A percentile compares a stretch with the other conserved stretches of the same genome.
phyloP scores from a whole-genome alignment of 345 rosid genomes.

The Salix koriyanagi region DNA sequence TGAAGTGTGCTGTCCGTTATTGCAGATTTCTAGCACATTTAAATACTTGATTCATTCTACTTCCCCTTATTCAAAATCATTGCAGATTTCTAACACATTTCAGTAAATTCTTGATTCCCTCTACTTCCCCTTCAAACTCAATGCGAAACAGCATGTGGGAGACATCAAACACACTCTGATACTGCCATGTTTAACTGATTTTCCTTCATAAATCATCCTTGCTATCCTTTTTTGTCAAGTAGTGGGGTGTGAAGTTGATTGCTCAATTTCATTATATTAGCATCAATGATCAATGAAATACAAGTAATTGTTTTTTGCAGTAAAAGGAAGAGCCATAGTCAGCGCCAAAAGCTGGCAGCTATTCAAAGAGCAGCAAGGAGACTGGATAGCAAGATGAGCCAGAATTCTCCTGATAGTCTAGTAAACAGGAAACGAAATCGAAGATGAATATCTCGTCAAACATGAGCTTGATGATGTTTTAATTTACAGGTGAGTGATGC shows the following conservation, averaged over 20 bases:
- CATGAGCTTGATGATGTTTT: background rate
- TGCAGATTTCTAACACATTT: background rate
- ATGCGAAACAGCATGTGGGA: background rate
- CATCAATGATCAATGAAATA: background rate
- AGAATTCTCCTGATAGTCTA: constrained; percentile 20
- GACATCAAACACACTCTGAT: background rate
- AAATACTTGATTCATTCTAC: background rate
- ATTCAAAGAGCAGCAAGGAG: constrained; percentile 55
- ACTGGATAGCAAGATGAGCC: constrained; percentile 48
- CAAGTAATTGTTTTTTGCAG: constrained; percentile 17
- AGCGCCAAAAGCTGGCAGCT: constrained; percentile 50
- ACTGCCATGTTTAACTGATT: background rate
- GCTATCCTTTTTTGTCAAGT: background rate
- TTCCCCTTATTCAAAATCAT: no score
- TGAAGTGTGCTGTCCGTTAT: background rate
- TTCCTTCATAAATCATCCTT: background rate
- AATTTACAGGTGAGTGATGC: constrained; percentile 5
- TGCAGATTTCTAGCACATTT: background rate
- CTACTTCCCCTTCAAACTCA: no score
- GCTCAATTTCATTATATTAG: background rate
- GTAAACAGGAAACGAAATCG: constrained; percentile 44
- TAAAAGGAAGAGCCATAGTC: constrained; percentile 52
- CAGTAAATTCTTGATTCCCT: background rate
- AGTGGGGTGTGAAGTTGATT: background rate
- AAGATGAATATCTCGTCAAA: constrained; percentile 23